These are phyloP conservation scores for Thelonectria olida DNA, from an alignment of 2,329 filamentous ascomycete species.

Conservation along the genomic window DNA sequence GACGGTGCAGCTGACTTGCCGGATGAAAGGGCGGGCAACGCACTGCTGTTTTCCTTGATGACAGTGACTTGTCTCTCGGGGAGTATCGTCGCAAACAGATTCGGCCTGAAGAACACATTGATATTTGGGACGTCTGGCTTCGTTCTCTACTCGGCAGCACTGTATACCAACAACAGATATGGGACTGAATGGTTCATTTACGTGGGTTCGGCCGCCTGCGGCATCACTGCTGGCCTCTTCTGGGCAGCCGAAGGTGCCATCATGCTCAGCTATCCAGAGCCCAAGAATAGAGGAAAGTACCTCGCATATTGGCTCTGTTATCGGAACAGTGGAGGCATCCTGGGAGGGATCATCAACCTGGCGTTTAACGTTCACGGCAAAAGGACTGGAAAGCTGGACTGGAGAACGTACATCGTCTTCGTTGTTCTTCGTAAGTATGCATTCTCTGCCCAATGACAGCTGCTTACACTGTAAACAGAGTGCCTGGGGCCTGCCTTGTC, in stretches of 20 bases:
- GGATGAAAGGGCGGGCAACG: conserved; percentile 9
- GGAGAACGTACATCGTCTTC: conserved; percentile 30
- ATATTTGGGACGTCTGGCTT: conserved; percentile 47
- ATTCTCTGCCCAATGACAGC: too few species aligned
- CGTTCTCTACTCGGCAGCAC: conserved; percentile 55
- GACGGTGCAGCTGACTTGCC: neutral
- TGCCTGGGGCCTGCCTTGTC: conserved; percentile 5
- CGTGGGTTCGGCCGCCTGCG: conserved; percentile 58
- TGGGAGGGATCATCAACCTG: conserved; percentile 49
- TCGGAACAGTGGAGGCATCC: conserved; percentile 12
- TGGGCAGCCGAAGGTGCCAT: conserved; percentile 62
- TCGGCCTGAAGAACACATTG: conserved; percentile 6
- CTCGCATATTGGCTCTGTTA: conserved; percentile 18
- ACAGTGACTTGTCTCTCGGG: conserved; percentile 7
- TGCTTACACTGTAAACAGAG: too few species aligned
- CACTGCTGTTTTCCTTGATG: conserved; percentile 16
- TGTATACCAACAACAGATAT: conserved; percentile 61
- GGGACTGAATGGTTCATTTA: conserved; percentile 63
- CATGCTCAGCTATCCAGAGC: conserved; percentile 35
- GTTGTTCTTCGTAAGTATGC: conserved; percentile 18
- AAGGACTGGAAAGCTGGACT: conserved; percentile 28
- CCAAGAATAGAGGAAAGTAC: neutral
- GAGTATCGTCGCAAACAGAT: conserved; percentile 10
- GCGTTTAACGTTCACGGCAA: conserved; percentile 51
- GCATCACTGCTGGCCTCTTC: conserved; percentile 58